Percentiles rank a stretch among this genome's conserved stretches.
Conservation (phyloP, 192 early-diverging fungal genomes). For the Allomyces javanicus region DNA sequence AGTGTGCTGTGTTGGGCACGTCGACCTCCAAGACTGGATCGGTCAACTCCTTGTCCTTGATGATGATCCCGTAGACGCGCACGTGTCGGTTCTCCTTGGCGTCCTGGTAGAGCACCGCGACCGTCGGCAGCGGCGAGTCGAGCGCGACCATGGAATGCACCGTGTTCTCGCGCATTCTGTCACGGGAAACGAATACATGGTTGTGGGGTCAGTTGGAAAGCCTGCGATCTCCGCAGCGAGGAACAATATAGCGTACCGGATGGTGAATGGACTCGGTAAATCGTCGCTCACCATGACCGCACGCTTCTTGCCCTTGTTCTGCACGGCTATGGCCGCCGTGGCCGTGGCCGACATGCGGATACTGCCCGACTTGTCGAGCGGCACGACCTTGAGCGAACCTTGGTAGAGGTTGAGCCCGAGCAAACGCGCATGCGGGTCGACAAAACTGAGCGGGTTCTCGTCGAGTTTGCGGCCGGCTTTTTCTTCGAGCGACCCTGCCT, state of each 20-base stretch:
- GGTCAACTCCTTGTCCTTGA: constrained; percentile 19
- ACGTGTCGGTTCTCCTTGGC: constrained; percentile 25
- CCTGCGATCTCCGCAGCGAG: background rate
- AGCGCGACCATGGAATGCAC: constrained; percentile 31
- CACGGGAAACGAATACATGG: constrained; percentile 1
- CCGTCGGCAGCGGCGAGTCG: constrained; percentile 11
- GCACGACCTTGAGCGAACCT: constrained; percentile 44
- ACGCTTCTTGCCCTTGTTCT: constrained; percentile 7
- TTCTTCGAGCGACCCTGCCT: constrained; percentile 36
- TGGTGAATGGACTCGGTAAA: constrained; percentile 2
- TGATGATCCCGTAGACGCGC: constrained; percentile 32
- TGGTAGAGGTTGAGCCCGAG: constrained; percentile 44
- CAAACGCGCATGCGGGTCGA: constrained; percentile 33
- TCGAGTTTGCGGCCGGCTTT: constrained; percentile 30
- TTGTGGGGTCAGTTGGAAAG: constrained; percentile 2
- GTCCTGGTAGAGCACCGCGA: constrained; percentile 41
- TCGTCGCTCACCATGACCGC: constrained; percentile 2
- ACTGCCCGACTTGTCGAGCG: constrained; percentile 15
- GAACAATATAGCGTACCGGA: background rate
- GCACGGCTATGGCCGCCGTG: constrained; percentile 1
- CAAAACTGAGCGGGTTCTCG: constrained; percentile 23
- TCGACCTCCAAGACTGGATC: constrained; percentile 7
- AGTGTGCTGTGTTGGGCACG: constrained; percentile 20
- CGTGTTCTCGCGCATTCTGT: constrained; percentile 27
- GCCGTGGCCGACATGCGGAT: background rate